These are phyloP conservation scores for Barbarea vulgaris DNA, from an alignment of 345 rosid genomes.

Conservation along the genomic window DNA sequence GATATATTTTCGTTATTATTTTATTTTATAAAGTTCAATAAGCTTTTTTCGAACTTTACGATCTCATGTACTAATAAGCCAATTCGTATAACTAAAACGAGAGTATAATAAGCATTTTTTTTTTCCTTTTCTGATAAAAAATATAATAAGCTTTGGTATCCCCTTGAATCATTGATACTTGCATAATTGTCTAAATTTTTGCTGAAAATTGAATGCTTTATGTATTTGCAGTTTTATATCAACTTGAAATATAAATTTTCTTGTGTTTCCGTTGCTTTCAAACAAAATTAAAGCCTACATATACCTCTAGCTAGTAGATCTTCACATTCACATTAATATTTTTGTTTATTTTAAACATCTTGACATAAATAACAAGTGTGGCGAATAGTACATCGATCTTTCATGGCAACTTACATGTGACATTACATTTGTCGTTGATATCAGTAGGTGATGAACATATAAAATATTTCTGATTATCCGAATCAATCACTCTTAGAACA, in stretches of 20 bases:
- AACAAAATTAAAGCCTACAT: background rate
- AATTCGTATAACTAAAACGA: background rate
- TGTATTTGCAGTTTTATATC: background rate
- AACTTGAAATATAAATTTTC: background rate
- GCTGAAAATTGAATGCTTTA: background rate
- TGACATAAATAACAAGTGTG: background rate
- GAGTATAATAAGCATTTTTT: background rate
- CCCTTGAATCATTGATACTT: background rate
- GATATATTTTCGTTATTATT: background rate
- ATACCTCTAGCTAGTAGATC: background rate
- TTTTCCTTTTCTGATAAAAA: too few relatives aligned
- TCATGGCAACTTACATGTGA: conserved; percentile 29
- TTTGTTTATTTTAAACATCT: background rate
- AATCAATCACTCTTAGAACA: conserved; percentile 29
- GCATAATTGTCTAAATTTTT: background rate
- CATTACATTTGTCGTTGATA: conserved; percentile 12
- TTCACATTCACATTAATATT: background rate
- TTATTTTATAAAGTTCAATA: background rate
- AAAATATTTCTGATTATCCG: conserved; percentile 13
- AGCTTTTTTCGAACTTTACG: background rate
- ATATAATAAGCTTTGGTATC: background rate
- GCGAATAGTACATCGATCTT: background rate
- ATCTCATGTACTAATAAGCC: too few relatives aligned
- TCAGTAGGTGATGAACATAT: conserved; percentile 34
- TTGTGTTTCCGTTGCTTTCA: background rate